Base-by-base conservation (phyloP, 257 asterid genomes). In the Ligustrum vulgare region DNA sequence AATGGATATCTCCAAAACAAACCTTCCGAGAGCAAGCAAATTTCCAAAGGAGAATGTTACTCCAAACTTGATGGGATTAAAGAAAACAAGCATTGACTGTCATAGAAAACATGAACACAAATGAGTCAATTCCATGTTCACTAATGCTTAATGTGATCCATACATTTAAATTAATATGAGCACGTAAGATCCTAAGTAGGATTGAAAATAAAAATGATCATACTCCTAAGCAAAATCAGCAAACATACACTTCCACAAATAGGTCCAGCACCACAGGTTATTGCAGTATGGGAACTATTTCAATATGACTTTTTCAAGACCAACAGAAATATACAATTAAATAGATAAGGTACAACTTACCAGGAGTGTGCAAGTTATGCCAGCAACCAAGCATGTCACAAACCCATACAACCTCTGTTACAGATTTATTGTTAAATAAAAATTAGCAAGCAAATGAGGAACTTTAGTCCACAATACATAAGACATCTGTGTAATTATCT, bases 1-100 rank as follows among this genome's bases (percentile, higher is more conserved):
- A 73, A 25, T 35, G 25, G 18, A 41, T 18, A 13, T 67, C 20
- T 67, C n/a, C 22, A 32, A 56, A 71, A 75, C 90, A 37, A 80
- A 94, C 99, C 99, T 92, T 87, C 99, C 99, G 75, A 94, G 94
- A 56, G 99, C 99, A 70, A 94, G 99, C 87, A 94, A 76, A 83
- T 94, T 94, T 83, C 99, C 99, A 28, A 94, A 89, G 67, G 99
- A 92, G 85, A 94, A 94, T 63, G 98, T 91, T 69, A 94, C 82
- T 76, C 99, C 99, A 80, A 94, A 94, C 89, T 94, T 94, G 90
- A 94, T 80, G 45, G 98, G 99, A 81, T 92, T 87, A 91, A 94
- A 91, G 92, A 94, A 94, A 71, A 94, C 97, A 81, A 94, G 94
- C 97, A 92, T 87, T 2, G 99, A 94, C 99, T 94, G 96, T 51